Base-by-base conservation (phyloP, 441 rosid genomes). In the Dalechampia spathulata region DNA sequence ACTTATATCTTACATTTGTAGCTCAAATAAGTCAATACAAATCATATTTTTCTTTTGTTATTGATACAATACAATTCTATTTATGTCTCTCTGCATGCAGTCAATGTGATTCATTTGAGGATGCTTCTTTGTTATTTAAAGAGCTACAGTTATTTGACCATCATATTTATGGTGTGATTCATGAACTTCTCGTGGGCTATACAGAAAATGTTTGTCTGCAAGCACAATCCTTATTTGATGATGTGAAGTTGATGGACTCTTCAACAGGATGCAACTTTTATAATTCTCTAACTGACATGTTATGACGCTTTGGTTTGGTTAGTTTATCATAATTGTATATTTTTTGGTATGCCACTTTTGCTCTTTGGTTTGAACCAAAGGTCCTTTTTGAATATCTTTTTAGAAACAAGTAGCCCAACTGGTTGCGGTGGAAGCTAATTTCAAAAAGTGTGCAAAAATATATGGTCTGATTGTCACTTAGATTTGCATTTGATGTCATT, bases 301-400 rank as follows among this genome's bases (percentile, higher is more conserved):
- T 87, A 16, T 90, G 98, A 94, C 94, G 87, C 76, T 90, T 85
- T 57, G 98, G 88, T 65, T 96, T 83, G 92, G 95, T 90, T 51
- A 62, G 81, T 63, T 42, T 43, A 32, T 55, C 32, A 32, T 2
- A 13, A 6, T 0, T 5, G 26, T 12, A 12, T 39, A 20, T n/a
- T n/a, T n/a, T n/a, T n/a, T n/a, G n/a, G n/a, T n/a, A n/a, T n/a
- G n/a, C n/a, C n/a, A n/a, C n/a, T n/a, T n/a, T n/a, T n/a, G n/a
- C n/a, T n/a, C n/a, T n/a, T n/a, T n/a, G n/a, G n/a, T n/a, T n/a
- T n/a, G n/a, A n/a, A n/a, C n/a, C n/a, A n/a, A n/a, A n/a, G n/a
- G n/a, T n/a, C n/a, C n/a, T n/a, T n/a, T n/a, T n/a, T n/a, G n/a
- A n/a, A 38, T 38, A 23, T 54, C 2, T 22, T 43, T 58, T 15